Conservation (phyloP, 140 eudicot species). For the Bidens hawaiensis region DNA sequence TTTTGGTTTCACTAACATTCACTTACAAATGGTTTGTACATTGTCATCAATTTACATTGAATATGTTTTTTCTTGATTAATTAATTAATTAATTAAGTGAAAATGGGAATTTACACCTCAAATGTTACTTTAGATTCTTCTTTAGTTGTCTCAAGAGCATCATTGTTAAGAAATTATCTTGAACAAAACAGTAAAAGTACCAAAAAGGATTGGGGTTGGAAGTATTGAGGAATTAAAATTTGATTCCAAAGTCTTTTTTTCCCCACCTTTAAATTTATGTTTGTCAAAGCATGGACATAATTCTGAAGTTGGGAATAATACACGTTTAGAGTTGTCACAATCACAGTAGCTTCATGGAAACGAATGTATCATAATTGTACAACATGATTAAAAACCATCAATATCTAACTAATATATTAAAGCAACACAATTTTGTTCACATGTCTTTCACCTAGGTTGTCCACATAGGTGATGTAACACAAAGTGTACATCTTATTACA, state of each 20-base stretch:
- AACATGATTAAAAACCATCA: constrained; percentile 16
- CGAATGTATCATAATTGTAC: constrained; percentile 8
- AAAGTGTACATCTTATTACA: too few species aligned
- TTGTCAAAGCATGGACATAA: background rate
- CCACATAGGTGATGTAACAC: too few species aligned
- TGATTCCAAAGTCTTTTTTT: background rate
- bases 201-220: background rate
- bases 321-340: constrained; percentile 1
- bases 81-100: too few species aligned
- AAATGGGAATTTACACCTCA: background rate
- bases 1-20: background rate
- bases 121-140: background rate
- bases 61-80: too few species aligned
- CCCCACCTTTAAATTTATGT: background rate
- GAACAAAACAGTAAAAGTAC: constrained; percentile 15
- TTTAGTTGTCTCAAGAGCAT: background rate
- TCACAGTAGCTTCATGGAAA: background rate
- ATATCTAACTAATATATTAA: constrained; percentile 4
- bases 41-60: too few species aligned
- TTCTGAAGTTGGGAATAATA: background rate
- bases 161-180: too few species aligned
- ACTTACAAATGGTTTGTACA: too few species aligned
- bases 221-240: background rate
- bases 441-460: too few species aligned
- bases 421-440: too few species aligned